These are phyloP conservation scores for Tetrapisispora nanseiensis DNA, from an alignment of 805 yeast species.

Conservation along the genomic window DNA sequence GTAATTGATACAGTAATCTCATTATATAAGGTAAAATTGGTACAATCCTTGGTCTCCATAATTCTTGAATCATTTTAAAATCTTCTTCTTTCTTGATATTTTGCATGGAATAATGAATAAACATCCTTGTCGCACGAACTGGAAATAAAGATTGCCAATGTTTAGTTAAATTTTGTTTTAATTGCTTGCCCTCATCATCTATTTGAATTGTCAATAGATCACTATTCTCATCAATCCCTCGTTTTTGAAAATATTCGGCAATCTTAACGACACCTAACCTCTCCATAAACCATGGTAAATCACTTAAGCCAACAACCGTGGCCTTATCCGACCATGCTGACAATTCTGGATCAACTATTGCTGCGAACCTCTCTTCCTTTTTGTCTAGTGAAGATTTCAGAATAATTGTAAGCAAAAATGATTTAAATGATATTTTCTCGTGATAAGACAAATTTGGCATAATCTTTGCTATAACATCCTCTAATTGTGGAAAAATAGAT, in stretches of 20 bases:
- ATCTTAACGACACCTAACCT: slow-evolving; percentile 89
- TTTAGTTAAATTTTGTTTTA: slow-evolving; percentile 71
- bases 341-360: slow-evolving; percentile 88
- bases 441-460: slow-evolving; percentile 73
- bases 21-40: slow-evolving; percentile 88
- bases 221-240: slow-evolving; percentile 72
- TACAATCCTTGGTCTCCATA: slow-evolving; percentile 91
- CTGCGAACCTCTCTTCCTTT: slow-evolving; percentile 68
- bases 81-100: slow-evolving; percentile 73
- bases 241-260: slow-evolving; percentile 75
- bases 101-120: slow-evolving; percentile 91
- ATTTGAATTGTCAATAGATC: slow-evolving; percentile 68
- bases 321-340: slow-evolving; percentile 87
- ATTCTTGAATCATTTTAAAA: slow-evolving; percentile 49
- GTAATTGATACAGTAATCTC: slow-evolving; percentile 80
- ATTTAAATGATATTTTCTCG: slow-evolving; percentile 88
- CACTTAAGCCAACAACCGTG: slow-evolving; percentile 80
- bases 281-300: slow-evolving; percentile 97
- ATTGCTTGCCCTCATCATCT: slow-evolving; percentile 77
- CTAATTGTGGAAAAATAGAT: slow-evolving; percentile 71
- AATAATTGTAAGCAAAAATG: slow-evolving; percentile 84
- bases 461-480: slow-evolving; percentile 65
- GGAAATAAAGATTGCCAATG: slow-evolving; percentile 95
- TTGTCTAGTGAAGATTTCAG: slow-evolving; percentile 69
- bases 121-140: slow-evolving; percentile 87